Conservation (phyloP, 2,329 filamentous ascomycete species). For the Fusarium coffeatum region DNA sequence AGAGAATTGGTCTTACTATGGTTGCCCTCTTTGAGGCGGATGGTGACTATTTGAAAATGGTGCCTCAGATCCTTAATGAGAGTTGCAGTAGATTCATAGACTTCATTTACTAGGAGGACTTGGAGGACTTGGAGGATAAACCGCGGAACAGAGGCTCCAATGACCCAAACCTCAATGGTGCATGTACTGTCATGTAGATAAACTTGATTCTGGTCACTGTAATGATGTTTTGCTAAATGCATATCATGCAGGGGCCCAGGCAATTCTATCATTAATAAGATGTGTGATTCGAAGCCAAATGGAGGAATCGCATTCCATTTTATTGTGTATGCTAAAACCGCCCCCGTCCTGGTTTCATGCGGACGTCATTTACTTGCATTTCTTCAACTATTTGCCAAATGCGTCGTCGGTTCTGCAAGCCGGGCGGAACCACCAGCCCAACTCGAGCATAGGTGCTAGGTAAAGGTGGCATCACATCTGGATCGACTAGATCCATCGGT, state of each 20-base stretch:
- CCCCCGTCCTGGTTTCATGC: not conserved
- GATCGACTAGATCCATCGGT: not conserved
- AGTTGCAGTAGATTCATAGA: slow-evolving; percentile 10
- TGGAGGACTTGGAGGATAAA: not conserved
- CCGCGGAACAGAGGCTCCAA: not conserved
- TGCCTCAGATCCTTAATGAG: slow-evolving; percentile 12
- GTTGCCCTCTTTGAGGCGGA: slow-evolving; percentile 4
- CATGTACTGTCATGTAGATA: too few species aligned
- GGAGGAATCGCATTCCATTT: too few species aligned
- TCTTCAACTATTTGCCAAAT: not conserved
- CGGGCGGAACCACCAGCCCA: not conserved
- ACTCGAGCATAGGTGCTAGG: not conserved
- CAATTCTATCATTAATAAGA: too few species aligned
- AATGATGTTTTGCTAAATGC: too few species aligned
- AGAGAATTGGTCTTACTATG: slow-evolving; percentile 9
- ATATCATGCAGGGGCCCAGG: too few species aligned
- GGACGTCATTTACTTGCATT: not conserved
- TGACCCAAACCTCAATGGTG: too few species aligned
- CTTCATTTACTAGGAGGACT: slow-evolving; percentile 34
- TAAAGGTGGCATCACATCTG: not conserved
- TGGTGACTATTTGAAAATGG: slow-evolving; percentile 18
- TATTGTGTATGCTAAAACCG: too few species aligned
- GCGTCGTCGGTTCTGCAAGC: not conserved
- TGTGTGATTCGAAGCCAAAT: too few species aligned
- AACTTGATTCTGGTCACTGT: too few species aligned